Base-by-base conservation (phyloP, 2,329 filamentous ascomycete species). In the Trichoderma guizhouense region DNA sequence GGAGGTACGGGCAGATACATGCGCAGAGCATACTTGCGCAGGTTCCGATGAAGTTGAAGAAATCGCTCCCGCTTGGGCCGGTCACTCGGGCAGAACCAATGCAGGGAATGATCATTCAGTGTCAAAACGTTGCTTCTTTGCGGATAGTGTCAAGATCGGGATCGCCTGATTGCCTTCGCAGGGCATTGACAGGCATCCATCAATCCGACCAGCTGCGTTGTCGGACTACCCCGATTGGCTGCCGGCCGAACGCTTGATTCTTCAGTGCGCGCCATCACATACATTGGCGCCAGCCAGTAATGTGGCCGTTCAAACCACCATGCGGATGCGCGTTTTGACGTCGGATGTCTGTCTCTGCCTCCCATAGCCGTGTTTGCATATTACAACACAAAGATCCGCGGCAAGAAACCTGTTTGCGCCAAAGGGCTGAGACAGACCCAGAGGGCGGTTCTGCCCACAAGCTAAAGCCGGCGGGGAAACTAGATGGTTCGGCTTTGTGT, bases 201-300 rank as follows among this genome's bases (percentile, higher is more conserved):
- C 39, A 62, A 9, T 69, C 43, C 57, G 34, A 69, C 57, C 66
- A 53, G 57, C 66, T 69, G 66, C 66, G 66, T 28, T 43, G 66
- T 53, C 66, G 55, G 39, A 36, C 66, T 53, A 34, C 66, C 57
- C 66, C 57, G 66, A 69, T 69, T 69, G 57, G 66, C 66, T 69
- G 34, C 57, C 30, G 15, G 30, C 28, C 30, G 18, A 32, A 60
- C 57, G 57, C 57, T 60, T 34, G 28, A n/a, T 68, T 68, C 55
- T 47, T 60, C 24, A 58, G 53, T 28, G 34, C n/a, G 30, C 65
- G 30, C 65, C 65, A 39, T 60, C 34, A 47, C 53, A n/a, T n/a
- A 32, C 28, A 12, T 9, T 21, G 57, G 28, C 18, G 28, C 5
- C 57, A 34, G 9, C 57, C 57, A 60, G 57, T 34, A 21, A 60